These are phyloP conservation scores for Glarea lozoyensis DNA, from an alignment of 495 filamentous ascomycete genomes.

Conservation along the genomic window DNA sequence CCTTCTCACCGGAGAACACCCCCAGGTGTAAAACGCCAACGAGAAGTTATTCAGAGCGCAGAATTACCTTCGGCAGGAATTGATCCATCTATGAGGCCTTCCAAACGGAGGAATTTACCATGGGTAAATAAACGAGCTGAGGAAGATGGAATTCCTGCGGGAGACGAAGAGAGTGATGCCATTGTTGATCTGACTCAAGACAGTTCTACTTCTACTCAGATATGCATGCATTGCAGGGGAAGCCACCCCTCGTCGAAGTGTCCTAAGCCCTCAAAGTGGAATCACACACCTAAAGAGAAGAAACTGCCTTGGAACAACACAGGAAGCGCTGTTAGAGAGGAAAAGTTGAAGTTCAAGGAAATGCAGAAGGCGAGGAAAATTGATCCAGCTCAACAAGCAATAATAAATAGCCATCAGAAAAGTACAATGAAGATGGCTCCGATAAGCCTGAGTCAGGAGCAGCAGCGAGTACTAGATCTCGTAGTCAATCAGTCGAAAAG, in stretches of 20 bases:
- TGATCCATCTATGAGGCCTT: no score
- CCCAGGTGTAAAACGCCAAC: constrained; percentile 6
- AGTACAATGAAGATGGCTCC: constrained; percentile 26
- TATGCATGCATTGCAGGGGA: constrained; percentile 12
- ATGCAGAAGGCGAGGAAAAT: constrained; percentile 48
- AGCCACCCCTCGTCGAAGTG: constrained; percentile 8
- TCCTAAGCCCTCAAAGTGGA: constrained; percentile 2
- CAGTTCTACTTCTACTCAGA: neutral
- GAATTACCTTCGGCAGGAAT: no score
- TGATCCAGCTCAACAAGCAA: constrained; percentile 26
- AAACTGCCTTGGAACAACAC: constrained; percentile 67
- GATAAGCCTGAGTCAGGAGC: constrained; percentile 76
- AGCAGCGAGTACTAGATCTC: constrained; percentile 69
- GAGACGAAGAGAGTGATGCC: constrained; percentile 2
- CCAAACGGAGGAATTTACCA: no score
- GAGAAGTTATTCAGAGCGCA: no score
- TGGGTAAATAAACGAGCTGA: constrained; percentile 15
- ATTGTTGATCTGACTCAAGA: constrained; percentile 3
- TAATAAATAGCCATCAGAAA: constrained; percentile 23
- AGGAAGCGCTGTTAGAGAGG: constrained; percentile 71
- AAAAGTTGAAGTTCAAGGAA: constrained; percentile 63
- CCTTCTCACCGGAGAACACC: constrained; percentile 16
- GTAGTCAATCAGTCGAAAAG: constrained; percentile 71
- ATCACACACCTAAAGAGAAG: constrained; percentile 29
- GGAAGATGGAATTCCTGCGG: constrained; percentile 11